Conservation (phyloP, 2,329 filamentous ascomycete genomes). For the Aspergillus alliaceus region DNA sequence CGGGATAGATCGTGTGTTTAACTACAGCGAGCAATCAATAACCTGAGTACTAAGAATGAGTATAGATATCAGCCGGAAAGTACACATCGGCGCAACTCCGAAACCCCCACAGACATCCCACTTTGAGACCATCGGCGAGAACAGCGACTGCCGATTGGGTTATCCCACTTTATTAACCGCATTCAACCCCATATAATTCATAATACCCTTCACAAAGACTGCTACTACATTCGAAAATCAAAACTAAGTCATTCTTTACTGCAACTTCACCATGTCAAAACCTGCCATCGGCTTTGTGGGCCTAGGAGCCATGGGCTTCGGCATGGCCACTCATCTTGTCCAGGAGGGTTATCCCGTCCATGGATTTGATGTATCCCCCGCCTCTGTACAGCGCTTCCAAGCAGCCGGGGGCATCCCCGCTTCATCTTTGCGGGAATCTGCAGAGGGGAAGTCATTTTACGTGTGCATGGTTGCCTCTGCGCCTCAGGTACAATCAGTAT, state of each 20-base stretch:
- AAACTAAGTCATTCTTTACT: background rate
- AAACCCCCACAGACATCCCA: background rate
- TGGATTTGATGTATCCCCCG: slow-evolving; percentile 69
- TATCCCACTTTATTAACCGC: slow-evolving; percentile 3
- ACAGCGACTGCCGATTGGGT: background rate
- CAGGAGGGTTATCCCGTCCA: slow-evolving; percentile 66
- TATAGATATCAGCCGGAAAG: too few relatives aligned
- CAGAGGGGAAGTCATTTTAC: slow-evolving; percentile 59
- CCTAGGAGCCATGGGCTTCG: slow-evolving; percentile 79
- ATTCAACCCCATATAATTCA: background rate
- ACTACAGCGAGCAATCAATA: too few relatives aligned
- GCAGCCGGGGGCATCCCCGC: slow-evolving; percentile 62
- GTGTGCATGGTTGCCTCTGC: slow-evolving; percentile 77
- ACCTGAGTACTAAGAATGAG: too few relatives aligned
- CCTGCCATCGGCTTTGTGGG: slow-evolving; percentile 66
- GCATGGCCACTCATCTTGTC: slow-evolving; percentile 74
- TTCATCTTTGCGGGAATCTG: slow-evolving; percentile 61
- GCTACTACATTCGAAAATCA: background rate
- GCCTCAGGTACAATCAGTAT: slow-evolving; percentile 64
- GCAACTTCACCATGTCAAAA: slow-evolving; percentile 39
- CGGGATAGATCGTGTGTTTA: too few relatives aligned
- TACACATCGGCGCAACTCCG: slow-evolving; percentile 2
- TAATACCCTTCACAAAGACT: background rate
- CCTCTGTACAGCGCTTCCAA: slow-evolving; percentile 65
- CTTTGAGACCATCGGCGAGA: background rate